phyloP scores from a whole-genome alignment of 2,329 filamentous ascomycete species.

The Epichloe scottii region DNA sequence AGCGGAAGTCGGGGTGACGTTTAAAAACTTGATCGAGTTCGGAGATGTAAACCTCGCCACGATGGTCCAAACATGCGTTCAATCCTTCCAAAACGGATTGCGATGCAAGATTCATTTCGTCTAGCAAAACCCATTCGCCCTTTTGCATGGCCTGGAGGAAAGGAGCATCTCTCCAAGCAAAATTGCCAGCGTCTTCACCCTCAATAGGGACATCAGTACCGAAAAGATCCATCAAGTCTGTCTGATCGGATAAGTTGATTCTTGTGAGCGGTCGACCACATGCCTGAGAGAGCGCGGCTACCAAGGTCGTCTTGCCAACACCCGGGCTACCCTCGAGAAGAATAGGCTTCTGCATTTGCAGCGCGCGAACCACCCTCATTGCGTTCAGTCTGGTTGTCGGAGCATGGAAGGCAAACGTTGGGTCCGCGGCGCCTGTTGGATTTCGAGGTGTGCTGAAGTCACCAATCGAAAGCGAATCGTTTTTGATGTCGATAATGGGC shows the following conservation, averaged over 20 bases:
- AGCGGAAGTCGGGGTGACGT: slow-evolving; percentile 76
- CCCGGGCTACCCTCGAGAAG: slow-evolving; percentile 94
- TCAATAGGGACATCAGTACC: slow-evolving; percentile 93
- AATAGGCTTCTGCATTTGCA: slow-evolving; percentile 83
- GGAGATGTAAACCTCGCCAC: slow-evolving; percentile 89
- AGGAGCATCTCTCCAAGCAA: slow-evolving; percentile 90
- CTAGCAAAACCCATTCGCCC: slow-evolving; percentile 90
- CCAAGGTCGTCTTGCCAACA: slow-evolving; percentile 91
- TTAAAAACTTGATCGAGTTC: slow-evolving; percentile 92
- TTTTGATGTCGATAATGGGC: slow-evolving; percentile 43
- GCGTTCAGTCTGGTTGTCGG: slow-evolving; percentile 83
- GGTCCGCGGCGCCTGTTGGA: slow-evolving; percentile 26
- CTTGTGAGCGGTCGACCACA: slow-evolving; percentile 75
- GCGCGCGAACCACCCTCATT: slow-evolving; percentile 78
- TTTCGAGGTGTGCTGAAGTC: slow-evolving; percentile 53
- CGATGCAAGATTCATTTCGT: slow-evolving; percentile 97
- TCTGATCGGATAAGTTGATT: slow-evolving; percentile 97
- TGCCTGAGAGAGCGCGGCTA: slow-evolving; percentile 69
- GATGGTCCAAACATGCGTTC: slow-evolving; percentile 92
- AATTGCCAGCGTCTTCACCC: slow-evolving; percentile 79
- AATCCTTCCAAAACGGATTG: slow-evolving; percentile 93
- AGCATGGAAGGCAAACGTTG: slow-evolving; percentile 57
- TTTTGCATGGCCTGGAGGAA: slow-evolving; percentile 95
- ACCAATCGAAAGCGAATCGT: slow-evolving; percentile 50
- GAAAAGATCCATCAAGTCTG: slow-evolving; percentile 93